Conservation (phyloP, 495 filamentous ascomycete species). For the Cenococcum geophilum region DNA sequence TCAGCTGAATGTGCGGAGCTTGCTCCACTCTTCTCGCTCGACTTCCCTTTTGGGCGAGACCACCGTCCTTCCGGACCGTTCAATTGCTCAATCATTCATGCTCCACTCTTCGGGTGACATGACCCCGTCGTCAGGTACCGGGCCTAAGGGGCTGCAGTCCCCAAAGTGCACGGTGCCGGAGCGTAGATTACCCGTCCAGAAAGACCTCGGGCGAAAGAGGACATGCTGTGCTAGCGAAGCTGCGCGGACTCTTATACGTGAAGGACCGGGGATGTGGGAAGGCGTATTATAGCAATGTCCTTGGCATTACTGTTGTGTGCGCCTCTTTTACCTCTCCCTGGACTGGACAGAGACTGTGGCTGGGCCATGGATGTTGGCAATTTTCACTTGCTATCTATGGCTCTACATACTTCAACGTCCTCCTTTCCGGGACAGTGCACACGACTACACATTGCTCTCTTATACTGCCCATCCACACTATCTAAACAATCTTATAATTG, state of each 20-base stretch:
- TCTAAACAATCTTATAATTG: background rate
- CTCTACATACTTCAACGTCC: background rate
- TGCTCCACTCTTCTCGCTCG: conserved; percentile 38
- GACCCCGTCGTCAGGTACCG: conserved; percentile 18
- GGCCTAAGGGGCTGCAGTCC: conserved; percentile 30
- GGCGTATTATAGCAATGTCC: conserved; percentile 41
- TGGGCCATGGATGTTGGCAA: background rate
- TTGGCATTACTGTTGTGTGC: background rate
- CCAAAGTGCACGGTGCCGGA: conserved; percentile 39
- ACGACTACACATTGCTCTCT: background rate
- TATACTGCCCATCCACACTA: background rate
- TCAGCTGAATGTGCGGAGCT: conserved; percentile 68
- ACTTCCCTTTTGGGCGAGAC: conserved; percentile 14
- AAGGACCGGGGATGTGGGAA: conserved; percentile 57
- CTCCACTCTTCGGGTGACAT: conserved; percentile 15
- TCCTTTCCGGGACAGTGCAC: background rate
- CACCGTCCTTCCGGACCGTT: conserved; percentile 25
- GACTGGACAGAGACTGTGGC: background rate
- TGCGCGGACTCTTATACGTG: conserved; percentile 40
- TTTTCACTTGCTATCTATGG: background rate
- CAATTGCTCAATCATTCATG: conserved; percentile 27
- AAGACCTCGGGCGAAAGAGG: conserved; percentile 49
- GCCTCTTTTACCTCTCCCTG: background rate
- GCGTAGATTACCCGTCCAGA: conserved; percentile 34
- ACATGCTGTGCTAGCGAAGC: conserved; percentile 54